A percentile compares a stretch with the other conserved stretches of the same genome.
Conservation (phyloP, 176 grass and related monocot species). For the Eremochloa ophiuroides region DNA sequence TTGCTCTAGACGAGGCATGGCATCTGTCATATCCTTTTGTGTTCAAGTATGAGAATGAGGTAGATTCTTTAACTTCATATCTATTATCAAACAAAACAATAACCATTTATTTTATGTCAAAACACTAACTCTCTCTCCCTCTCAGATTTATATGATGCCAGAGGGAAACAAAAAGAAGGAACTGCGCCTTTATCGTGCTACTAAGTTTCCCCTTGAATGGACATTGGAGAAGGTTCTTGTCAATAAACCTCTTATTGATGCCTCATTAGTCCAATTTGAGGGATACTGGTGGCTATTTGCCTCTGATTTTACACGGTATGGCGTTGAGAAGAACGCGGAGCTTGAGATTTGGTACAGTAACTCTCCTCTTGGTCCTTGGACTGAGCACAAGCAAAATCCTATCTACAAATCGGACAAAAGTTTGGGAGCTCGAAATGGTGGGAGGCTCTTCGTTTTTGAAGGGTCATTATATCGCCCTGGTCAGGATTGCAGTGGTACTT, state of each 20-base stretch:
- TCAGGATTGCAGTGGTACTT: conserved; percentile 88
- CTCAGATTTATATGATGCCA: conserved; percentile 98
- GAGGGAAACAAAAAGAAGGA: conserved; percentile 93
- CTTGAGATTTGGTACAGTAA: conserved; percentile 97
- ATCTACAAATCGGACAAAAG: conserved; percentile 93
- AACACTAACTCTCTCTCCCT: background rate
- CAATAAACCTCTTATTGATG: conserved; percentile 76
- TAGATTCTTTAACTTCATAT: conserved; percentile 30
- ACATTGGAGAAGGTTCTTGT: conserved; percentile 91
- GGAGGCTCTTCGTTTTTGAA: conserved; percentile 86
- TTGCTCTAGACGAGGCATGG: conserved; percentile 86
- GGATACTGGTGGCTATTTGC: conserved; percentile 81
- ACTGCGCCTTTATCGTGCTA: conserved; percentile 86
- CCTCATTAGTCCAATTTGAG: conserved; percentile 69
- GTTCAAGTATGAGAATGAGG: conserved; percentile 91
- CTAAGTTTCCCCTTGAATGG: conserved; percentile 91
- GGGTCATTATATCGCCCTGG: conserved; percentile 80
- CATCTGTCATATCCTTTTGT: conserved; percentile 98
- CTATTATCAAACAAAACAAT: background rate
- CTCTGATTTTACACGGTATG: conserved; percentile 84
- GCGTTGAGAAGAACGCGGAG: conserved; percentile 93
- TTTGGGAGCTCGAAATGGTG: conserved; percentile 90
- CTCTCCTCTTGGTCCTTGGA: conserved; percentile 91
- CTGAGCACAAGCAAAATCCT: conserved; percentile 82
- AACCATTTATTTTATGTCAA: background rate